Base-by-base conservation (phyloP, 371 early-diverging fungal species). In the Haplosporangium sp. region DNA sequence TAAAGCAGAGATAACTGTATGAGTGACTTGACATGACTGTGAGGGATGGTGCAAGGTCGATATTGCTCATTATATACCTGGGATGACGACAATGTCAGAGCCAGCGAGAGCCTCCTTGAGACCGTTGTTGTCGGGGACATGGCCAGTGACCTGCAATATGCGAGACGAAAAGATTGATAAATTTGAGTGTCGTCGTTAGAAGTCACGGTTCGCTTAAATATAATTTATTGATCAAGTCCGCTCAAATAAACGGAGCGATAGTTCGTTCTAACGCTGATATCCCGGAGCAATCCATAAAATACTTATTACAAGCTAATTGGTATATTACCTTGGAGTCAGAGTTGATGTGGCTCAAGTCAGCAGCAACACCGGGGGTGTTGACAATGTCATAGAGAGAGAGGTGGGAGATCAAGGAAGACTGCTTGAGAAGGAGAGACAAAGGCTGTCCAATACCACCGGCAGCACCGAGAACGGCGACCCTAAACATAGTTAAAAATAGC, bases 261-360 rank as follows among this genome's bases (percentile, higher is more conserved):
- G 56, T 27, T 27, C 27, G 27, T 27, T 27, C 27, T 27, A 27
- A 27, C 27, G 27, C 27, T 27, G 27, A 27, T 27, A 27, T 27
- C 27, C 27, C 27, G 1, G 27, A 27, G 27, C 27, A 27, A 27
- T 27, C 27, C 27, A 27, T 27, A 27, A 27, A 27, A 27, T 27
- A 27, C 27, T 27, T 27, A 27, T 27, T 27, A 27, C 27, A 27
- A 27, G 27, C 27, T 27, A 27, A 27, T 27, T 27, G 27, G 1
- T 27, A 27, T 27, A 27, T 84, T 79, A 93, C 95, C 84, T 90
- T 89, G 76, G 95, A 91, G 85, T 90, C 84, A 65, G 96, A 94
- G 94, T 96, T 96, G 90, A 99, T 95, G 92, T 99, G 99, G 85
- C 94, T 90, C 76, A 99, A 88, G 83, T 99, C 99, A 75, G 98